Conservation (phyloP, 495 filamentous ascomycete species). For the Penicillium desertorum region DNA sequence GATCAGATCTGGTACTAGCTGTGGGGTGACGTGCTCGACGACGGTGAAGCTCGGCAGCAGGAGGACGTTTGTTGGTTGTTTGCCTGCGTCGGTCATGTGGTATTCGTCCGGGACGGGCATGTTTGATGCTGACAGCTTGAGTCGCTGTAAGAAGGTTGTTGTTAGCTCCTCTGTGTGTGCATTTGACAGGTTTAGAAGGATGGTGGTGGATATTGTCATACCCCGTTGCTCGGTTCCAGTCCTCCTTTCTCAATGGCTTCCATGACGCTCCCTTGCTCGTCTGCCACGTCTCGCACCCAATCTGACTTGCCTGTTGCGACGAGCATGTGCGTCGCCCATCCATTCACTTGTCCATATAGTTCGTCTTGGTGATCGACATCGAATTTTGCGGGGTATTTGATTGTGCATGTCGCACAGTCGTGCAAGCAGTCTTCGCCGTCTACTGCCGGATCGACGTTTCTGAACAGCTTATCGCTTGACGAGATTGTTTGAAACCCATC, state of each 20-base stretch:
- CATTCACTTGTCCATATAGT: conserved; percentile 84
- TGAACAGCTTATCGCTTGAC: conserved; percentile 40
- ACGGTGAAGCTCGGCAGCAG: conserved; percentile 85
- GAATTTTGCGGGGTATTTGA: conserved; percentile 73
- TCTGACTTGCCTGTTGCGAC: conserved; percentile 94
- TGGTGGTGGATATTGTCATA: conserved; percentile 39
- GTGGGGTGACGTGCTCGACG: conserved; percentile 82
- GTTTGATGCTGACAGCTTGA: conserved; percentile 94
- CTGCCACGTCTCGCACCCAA: conserved; percentile 86
- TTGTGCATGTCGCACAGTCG: conserved; percentile 82
- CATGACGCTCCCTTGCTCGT: conserved; percentile 95
- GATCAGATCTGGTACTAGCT: conserved; percentile 70
- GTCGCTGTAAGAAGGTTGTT: conserved; percentile 49
- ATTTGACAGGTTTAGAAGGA: background rate
- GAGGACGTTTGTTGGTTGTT: conserved; percentile 76
- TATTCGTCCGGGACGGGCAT: conserved; percentile 72
- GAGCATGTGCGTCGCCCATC: conserved; percentile 84
- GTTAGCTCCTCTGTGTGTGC: conserved; percentile 8
- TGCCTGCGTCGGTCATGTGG: conserved; percentile 51
- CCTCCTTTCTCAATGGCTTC: conserved; percentile 71
- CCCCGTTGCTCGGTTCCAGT: conserved; percentile 70
- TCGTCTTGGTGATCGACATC: conserved; percentile 73
- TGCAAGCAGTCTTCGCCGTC: conserved; percentile 88
- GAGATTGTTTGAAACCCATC: conserved; percentile 44
- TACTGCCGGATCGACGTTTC: conserved; percentile 60